Conservation (phyloP, 805 yeast species). For the Pichia kluyveri region DNA sequence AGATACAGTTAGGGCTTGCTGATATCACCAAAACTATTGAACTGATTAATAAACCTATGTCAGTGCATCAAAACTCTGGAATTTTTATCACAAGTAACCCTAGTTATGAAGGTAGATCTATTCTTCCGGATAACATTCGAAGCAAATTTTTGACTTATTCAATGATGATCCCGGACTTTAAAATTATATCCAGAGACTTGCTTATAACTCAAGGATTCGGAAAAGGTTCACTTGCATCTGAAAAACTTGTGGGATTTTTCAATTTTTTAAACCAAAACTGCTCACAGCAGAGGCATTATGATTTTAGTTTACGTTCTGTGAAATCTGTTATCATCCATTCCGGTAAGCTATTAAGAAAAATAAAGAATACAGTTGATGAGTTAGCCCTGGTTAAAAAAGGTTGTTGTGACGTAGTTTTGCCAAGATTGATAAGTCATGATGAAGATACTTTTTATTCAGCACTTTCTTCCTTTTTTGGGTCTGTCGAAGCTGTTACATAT, state of each 20-base stretch:
- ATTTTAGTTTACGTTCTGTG: slow-evolving; percentile 80
- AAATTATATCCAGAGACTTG: slow-evolving; percentile 60
- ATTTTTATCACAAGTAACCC: slow-evolving; percentile 91
- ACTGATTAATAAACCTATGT: slow-evolving; percentile 33
- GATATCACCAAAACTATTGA: slow-evolving; percentile 21
- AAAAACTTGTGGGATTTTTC: slow-evolving; percentile 46
- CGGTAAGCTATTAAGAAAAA: slow-evolving; percentile 32
- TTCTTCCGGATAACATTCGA: slow-evolving; percentile 78
- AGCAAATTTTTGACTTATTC: slow-evolving; percentile 69
- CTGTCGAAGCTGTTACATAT: neutral
- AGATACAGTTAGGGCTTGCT: slow-evolving; percentile 48
- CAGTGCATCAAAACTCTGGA: slow-evolving; percentile 46
- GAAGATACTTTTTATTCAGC: slow-evolving; percentile 26
- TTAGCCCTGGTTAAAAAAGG: slow-evolving; percentile 37
- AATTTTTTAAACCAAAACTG: slow-evolving; percentile 29
- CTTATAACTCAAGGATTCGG: slow-evolving; percentile 64
- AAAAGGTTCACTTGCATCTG: slow-evolving; percentile 30
- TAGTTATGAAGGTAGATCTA: slow-evolving; percentile 72
- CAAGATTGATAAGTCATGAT: slow-evolving; percentile 56
- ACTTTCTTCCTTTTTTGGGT: slow-evolving; percentile 20
- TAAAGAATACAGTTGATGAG: neutral
- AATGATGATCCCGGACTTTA: slow-evolving; percentile 64
- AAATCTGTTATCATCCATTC: slow-evolving; percentile 58
- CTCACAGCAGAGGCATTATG: slow-evolving; percentile 66
- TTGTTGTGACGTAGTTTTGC: slow-evolving; percentile 53